Evolutionary conservation across 1,284 basidiomycete species (phyloP), one percentile per base, ranked within the genome.

Genomic region (Malassezia pachydermatis): DNA sequence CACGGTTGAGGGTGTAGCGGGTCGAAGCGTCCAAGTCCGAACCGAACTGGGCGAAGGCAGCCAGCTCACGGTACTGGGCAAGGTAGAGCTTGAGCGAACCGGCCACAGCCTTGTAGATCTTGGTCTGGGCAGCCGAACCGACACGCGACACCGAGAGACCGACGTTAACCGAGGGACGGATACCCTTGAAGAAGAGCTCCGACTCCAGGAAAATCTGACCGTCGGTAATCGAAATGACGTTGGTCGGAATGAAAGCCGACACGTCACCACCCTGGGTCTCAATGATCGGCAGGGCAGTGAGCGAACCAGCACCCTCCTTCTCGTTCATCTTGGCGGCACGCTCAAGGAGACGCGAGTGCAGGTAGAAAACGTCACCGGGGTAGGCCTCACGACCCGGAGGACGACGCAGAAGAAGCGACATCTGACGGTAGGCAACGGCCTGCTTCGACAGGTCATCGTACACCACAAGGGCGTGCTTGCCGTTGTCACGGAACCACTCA

Each of bases 401-500:
- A 80, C 92, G 92, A 84, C 92, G 89, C 70, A 98, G 88, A 41
- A 98, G 81, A 62, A 98, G 82, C 57, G 92, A 98, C 92, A 98
- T 98, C 77, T 98, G 92, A 82, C 92, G 90, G 82, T 98, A 98
- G 67, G 92, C 92, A 58, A 98, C 92, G 72, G 92, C 92, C 79
- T 98, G 92, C 80, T 98, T 98, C 71, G 92, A 98, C 77, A 98
- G 79, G 77, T 98, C 92, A 74, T 98, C 92, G 77, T 94, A 98
- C 78, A 98, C 86, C 77, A 98, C 96, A 72, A 96, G 81, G 67
- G 92, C 78, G 78, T 80, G 78, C 76, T 87, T 92, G 79, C 88
- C 89, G 76, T 98, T 96, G 79, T 98, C 92, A 79, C 92, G 88
- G 92, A 98, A 98, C 92, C 92, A 98, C 79, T 98, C 92, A 76